Conservation (phyloP, 2,329 filamentous ascomycete species). For the Peltaster fructicola region DNA sequence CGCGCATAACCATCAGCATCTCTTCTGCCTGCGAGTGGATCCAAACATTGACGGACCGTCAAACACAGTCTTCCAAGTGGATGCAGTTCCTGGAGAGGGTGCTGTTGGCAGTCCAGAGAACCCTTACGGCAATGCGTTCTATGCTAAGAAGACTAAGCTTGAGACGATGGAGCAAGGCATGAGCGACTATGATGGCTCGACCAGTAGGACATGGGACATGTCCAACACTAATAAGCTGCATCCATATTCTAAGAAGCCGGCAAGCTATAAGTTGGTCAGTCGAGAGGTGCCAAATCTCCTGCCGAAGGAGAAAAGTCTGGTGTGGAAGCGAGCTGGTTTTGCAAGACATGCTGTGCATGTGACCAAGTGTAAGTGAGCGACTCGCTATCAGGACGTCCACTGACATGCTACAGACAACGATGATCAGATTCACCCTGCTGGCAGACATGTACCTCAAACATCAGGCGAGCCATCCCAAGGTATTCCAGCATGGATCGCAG, state of each 20-base stretch:
- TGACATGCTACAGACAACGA: conserved; percentile 42
- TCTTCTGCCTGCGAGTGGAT: conserved; percentile 81
- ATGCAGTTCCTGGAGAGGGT: conserved; percentile 52
- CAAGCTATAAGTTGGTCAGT: conserved; percentile 77
- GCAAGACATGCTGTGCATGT: conserved; percentile 76
- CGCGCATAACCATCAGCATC: conserved; percentile 88
- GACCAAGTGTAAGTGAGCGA: conserved; percentile 52
- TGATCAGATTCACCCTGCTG: conserved; percentile 67
- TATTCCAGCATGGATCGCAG: conserved; percentile 57
- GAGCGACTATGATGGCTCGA: conserved; percentile 67
- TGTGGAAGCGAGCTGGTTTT: conserved; percentile 82
- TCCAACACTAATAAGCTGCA: conserved; percentile 70
- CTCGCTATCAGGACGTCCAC: conserved; percentile 3
- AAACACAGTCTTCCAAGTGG: conserved; percentile 74
- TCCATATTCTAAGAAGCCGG: conserved; percentile 68
- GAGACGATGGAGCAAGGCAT: conserved; percentile 49
- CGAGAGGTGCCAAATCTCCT: conserved; percentile 63
- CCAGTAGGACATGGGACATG: conserved; percentile 79
- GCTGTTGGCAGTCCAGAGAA: conserved; percentile 70
- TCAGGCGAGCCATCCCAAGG: conserved; percentile 60
- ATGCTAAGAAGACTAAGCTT: conserved; percentile 66
- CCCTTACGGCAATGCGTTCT: conserved; percentile 80
- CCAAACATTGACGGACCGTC: conserved; percentile 70
- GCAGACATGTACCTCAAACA: conserved; percentile 75
- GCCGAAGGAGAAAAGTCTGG: conserved; percentile 63